Evolutionary conservation across 1,139 yeast species (phyloP), one percentile per base, ranked within the genome.

Genomic region (Kodamaea arcana): DNA sequence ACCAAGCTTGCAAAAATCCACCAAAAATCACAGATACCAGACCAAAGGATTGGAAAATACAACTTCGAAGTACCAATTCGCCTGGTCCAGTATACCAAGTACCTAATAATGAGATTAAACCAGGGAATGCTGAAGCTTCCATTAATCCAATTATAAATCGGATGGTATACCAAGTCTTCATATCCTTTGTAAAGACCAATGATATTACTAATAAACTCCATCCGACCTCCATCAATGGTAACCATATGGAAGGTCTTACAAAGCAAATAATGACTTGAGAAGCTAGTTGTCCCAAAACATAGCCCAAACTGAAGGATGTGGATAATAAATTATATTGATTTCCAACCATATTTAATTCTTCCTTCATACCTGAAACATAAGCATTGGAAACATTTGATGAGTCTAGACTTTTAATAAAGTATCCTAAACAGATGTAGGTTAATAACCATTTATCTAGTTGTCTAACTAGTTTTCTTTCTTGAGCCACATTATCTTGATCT

Each of bases 291-390:
- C 56, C 59, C 5, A 47, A 36, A 32, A 51, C 48, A 32, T 60
- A 61, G 14, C 67, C 66, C 15, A 59, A 57, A 25, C 54, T 57
- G 45, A 51, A 62, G 27, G 54, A 56, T 10, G 65, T 59, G 27
- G 53, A 45, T 15, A 59, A 50, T 33, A 50, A 46, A 36, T 58
- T 60, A 38, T 62, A 60, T 43, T 70, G 67, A 37, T 58, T 54
- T 12, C 55, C 55, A 18, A 39, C 34, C 43, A 56, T 45, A 3
- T 61, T 50, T 32, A 78, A 46, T 31, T 70, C 79, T 34, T 75
- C 74, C 44, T 70, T 67, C 78, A 79, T 70, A 4, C 83, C 84
- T 3, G 78, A 68, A 15, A 78, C 80, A 49, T 77, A 79, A 2
- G 84, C 83, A 45, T 75, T 64, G 12, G 59, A 39, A 13, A 61